Percentiles rank a stretch among this genome's conserved stretches.
Conservation (phyloP, 331 rosid genomes). For the Cydonia oblonga region DNA sequence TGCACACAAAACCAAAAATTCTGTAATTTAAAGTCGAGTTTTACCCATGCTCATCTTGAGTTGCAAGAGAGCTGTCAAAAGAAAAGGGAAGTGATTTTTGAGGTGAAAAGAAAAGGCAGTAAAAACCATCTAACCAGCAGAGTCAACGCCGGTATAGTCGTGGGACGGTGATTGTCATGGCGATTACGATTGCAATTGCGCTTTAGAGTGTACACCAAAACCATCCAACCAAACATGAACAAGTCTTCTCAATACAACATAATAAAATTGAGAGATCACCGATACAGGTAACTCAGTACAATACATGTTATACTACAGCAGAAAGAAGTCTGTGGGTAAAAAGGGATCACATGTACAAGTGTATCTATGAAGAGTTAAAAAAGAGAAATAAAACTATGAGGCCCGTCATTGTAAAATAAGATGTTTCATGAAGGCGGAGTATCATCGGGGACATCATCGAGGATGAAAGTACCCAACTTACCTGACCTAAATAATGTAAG, state of each 20-base stretch:
- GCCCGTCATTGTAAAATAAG: neutral
- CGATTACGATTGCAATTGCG: neutral
- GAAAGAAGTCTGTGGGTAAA: too few relatives aligned
- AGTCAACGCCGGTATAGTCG: neutral
- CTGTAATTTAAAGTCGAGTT: neutral
- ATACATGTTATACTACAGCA: neutral
- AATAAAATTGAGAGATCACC: neutral
- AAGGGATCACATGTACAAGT: neutral
- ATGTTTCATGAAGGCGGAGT: slow-evolving; percentile 9
- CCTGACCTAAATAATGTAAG: slow-evolving; percentile 72
- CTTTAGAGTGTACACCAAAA: neutral
- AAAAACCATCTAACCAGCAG: too few relatives aligned
- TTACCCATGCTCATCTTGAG: neutral
- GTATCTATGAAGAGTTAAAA: neutral
- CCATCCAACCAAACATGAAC: neutral
- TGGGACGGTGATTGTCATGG: too few relatives aligned
- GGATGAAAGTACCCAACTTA: slow-evolving; percentile 78
- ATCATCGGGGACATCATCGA: slow-evolving; percentile 59
- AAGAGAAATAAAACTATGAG: neutral
- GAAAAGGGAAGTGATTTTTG: neutral
- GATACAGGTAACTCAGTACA: neutral
- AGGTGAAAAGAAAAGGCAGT: too few relatives aligned
- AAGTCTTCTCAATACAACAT: neutral
- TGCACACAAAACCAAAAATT: neutral
- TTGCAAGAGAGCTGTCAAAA: neutral